Evolutionary conservation across 2,329 filamentous ascomycete genomes (phyloP), one percentile per base, ranked within the genome.

Genomic region (Neocucurbitaria cava): DNA sequence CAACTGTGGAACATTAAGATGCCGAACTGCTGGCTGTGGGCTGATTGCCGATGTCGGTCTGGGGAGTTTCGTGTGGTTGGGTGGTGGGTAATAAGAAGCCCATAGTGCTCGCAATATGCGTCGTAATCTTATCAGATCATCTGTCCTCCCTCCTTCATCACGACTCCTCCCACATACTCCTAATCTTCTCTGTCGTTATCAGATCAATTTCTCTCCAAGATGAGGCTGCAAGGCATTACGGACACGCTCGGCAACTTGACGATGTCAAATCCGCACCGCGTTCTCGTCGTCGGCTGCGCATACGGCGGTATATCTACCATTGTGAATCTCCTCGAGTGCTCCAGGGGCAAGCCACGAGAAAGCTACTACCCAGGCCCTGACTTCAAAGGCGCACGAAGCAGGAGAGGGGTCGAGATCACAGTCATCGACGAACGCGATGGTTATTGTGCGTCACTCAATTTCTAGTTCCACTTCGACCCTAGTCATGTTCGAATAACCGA

Each of bases 401-500:
- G 78, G 21, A 78, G 88, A 40, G 81, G 85, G 1, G 75, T 91
- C 13, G 83, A 91, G 33, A 87, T 93, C 46, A 92, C 88, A 20
- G 82, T 93, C 20, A 86, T 91, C 21, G 89, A 93, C 65, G 89
- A 92, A 73, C 81, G 89, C n/a, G 90, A 93, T 78, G 90, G 90
- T n/a, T 92, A 87, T 72, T 92, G 89, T 92, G 79, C 65, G 87
- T 61, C 39, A 56, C 49, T 21, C 57, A 26, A 9, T 26, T 9
- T 15, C 31, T 31, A n/a, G 31, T n/a, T n/a, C 31, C 31, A 17
- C 31, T 40, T 15, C 9, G 3, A 24, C 45, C 58, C 50, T 55
- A 24, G 23, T n/a, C 24, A 18, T 26, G 11, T 26, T 24, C 38
- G 50, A 55, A 53, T 64, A 62, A 45, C 59, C 59, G 62, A 68